Evolutionary conservation across 106 monocot species (phyloP).

Genomic region (Gastrodia elata): DNA sequence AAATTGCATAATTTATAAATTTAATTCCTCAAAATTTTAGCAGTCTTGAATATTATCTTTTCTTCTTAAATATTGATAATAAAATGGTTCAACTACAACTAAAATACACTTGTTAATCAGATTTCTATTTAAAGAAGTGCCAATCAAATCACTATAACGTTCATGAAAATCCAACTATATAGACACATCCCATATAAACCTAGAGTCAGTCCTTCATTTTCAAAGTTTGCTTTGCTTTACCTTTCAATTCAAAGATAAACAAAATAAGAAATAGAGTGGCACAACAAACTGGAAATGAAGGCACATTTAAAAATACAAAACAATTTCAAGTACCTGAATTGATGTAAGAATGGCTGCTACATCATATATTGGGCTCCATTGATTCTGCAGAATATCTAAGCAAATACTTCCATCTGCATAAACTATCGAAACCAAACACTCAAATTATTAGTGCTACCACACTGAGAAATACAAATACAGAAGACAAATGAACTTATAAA

Average conservation of each 20-base stretch:
- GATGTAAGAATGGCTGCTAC: constrained; percentile 13
- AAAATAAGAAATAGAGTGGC: too few species aligned
- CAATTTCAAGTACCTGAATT: constrained; percentile 4
- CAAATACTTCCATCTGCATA: constrained; percentile 16
- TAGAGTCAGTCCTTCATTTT: too few species aligned
- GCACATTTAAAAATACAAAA: neutral
- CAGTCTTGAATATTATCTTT: neutral
- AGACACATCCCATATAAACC: too few species aligned
- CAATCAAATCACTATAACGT: too few species aligned
- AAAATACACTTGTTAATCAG: too few species aligned
- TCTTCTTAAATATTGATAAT: neutral
- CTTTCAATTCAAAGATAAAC: too few species aligned
- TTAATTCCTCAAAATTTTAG: neutral
- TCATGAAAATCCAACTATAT: too few species aligned
- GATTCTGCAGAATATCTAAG: constrained; percentile 14
- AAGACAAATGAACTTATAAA: neutral
- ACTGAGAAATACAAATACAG: neutral
- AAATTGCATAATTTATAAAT: neutral
- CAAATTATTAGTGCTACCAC: neutral
- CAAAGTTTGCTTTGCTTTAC: too few species aligned
- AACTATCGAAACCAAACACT: neutral
- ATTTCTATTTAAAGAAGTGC: too few species aligned
- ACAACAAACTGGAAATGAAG: too few species aligned
- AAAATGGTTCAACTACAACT: neutral
- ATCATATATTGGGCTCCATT: constrained; percentile 15